Base-by-base conservation (phyloP, 208 protist genomes). In the Vickermania ingenoplastis region DNA sequence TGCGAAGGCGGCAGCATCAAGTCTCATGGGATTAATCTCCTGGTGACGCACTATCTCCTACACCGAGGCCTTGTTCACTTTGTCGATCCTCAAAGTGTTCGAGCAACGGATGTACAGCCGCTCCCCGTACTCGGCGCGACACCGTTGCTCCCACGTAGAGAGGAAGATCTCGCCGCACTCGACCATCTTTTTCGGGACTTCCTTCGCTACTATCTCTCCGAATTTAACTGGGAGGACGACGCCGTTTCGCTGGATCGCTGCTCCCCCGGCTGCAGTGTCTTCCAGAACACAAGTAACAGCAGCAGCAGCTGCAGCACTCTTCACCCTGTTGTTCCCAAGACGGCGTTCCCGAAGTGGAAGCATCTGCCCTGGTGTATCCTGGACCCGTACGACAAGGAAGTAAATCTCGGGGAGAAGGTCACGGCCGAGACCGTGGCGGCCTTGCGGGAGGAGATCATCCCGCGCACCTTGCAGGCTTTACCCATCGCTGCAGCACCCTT, bases 331-430 rank as follows among this genome's bases (percentile, higher is more conserved):
- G 7, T n/a, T 45, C 17, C 11, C 11, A 45, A 45, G 36, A 45
- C 36, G 36, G 7, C 36, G 36, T 45, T 45, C 36, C 36, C 36
- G 36, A 7, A 45, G 82, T 30, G 86, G 90, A 56, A 53, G 80
- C 14, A 65, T 82, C 67, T 95, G 89, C 54, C 83, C 23, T 87
- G 82, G 72, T 95, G 89, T 67, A 92, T 95, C 54, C 85, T 93
- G 66, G 89, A 95, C 64, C 89, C 89, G 14, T 95, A 88, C 57
- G 89, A 95, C 71, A 58, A 83, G 24, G 87, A 93, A 61, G 57
- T 95, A 24, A 95, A 92, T 36, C 83, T 95, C 5, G 89, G 86
- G 3, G 78, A 86, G 21, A 77, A 89, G 56, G 82, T 95, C n/a
- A 89, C 83, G 21, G 75, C 86, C 41, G 36, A 45, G 36, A 45